A percentile compares a stretch with the other conserved stretches of the same genome.
Conservation (phyloP, 2,329 filamentous ascomycete genomes). For the Hypoxylon sp. region DNA sequence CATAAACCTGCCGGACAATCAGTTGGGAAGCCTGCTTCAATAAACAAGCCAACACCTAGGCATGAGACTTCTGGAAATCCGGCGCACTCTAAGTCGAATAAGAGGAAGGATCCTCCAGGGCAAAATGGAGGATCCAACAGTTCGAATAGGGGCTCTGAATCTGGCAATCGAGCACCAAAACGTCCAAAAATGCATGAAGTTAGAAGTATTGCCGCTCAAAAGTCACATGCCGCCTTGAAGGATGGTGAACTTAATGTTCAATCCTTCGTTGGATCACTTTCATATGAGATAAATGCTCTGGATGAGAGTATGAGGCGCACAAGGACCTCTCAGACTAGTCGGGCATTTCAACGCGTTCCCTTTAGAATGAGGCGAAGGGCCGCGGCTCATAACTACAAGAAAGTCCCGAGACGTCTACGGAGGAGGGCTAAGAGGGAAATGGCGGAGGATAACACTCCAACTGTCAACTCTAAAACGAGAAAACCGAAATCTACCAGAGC, state of each 20-base stretch:
- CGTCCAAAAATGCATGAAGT: slow-evolving; percentile 64
- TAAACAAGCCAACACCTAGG: slow-evolving; percentile 23
- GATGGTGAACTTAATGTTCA: slow-evolving; percentile 89
- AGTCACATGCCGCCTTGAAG: slow-evolving; percentile 65
- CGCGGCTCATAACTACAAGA: slow-evolving; percentile 94
- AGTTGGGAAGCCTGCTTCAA: slow-evolving; percentile 21
- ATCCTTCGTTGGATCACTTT: slow-evolving; percentile 85
- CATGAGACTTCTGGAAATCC: slow-evolving; percentile 21
- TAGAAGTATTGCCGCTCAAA: slow-evolving; percentile 66
- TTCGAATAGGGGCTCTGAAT: slow-evolving; percentile 49
- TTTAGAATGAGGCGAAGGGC: slow-evolving; percentile 86
- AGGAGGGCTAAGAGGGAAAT: slow-evolving; percentile 80
- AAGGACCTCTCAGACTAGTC: slow-evolving; percentile 71
- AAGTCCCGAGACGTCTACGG: slow-evolving; percentile 84
- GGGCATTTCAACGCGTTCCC: slow-evolving; percentile 93
- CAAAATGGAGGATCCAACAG: slow-evolving; percentile 46
- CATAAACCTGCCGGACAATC: slow-evolving; percentile 34
- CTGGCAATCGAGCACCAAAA: slow-evolving; percentile 56
- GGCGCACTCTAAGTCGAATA: slow-evolving; percentile 41
- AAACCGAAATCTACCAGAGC: slow-evolving; percentile 71
- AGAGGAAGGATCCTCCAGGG: slow-evolving; percentile 50
- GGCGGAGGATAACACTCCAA: slow-evolving; percentile 91
- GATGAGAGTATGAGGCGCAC: slow-evolving; percentile 85
- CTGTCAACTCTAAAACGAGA: slow-evolving; percentile 75
- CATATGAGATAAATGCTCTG: slow-evolving; percentile 90